phyloP scores from a whole-genome alignment of 148 eudicot species.

The Rhododendron williamsianum region DNA sequence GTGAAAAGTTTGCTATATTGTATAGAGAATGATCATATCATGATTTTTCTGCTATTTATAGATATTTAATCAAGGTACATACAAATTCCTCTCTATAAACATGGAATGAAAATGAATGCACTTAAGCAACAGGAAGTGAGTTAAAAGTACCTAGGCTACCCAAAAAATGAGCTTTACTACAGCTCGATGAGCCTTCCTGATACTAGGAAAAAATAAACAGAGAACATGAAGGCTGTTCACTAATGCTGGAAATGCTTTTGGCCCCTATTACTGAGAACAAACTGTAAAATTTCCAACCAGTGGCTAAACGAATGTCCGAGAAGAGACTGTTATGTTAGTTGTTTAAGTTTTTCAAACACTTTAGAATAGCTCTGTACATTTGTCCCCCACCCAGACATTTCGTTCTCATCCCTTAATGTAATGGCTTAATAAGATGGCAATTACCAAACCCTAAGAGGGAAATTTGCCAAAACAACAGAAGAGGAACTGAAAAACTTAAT shows the following conservation, averaged over 20 bases:
- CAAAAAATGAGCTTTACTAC: not conserved
- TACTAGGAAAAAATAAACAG: not conserved
- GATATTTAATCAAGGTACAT: not conserved
- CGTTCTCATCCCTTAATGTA: not conserved
- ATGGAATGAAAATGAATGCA: not conserved
- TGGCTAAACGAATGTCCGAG: not conserved
- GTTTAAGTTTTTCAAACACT: not conserved
- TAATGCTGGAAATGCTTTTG: not conserved
- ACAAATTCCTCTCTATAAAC: not conserved
- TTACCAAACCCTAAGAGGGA: not conserved
- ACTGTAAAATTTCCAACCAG: not conserved
- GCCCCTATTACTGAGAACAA: not conserved
- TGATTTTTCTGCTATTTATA: not conserved
- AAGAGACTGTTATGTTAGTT: not conserved
- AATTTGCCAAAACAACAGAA: not conserved
- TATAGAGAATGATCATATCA: not conserved
- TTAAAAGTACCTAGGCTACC: not conserved
- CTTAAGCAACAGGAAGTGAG: not conserved
- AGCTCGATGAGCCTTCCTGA: not conserved
- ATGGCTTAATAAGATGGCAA: not conserved
- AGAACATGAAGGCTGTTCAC: not conserved
- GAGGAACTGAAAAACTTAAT: not conserved
- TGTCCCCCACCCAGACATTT: not conserved
- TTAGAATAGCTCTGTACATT: not conserved
- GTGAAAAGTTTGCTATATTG: not conserved